phyloP scores from a whole-genome alignment of 2,329 filamentous ascomycete species.

The Monosporascus sp. region DNA sequence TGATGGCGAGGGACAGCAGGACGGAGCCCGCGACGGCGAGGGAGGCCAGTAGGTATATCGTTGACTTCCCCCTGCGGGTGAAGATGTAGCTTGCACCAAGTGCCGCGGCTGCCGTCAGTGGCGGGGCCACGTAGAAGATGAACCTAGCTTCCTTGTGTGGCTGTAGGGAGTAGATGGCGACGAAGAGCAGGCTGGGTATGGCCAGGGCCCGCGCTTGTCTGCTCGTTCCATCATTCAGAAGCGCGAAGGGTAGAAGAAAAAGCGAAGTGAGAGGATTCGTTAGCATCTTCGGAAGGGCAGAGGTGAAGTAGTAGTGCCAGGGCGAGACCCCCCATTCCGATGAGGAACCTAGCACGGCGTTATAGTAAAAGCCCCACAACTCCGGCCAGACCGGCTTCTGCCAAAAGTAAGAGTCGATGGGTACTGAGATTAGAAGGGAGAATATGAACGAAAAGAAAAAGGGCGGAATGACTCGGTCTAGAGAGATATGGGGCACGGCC shows the following conservation, averaged over 20 bases:
- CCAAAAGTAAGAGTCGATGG: slow-evolving; percentile 92
- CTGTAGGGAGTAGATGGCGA: slow-evolving; percentile 76
- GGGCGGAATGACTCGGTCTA: slow-evolving; percentile 50
- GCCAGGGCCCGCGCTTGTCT: slow-evolving; percentile 44
- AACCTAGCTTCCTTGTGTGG: slow-evolving; percentile 97
- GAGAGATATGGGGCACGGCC: slow-evolving; percentile 20
- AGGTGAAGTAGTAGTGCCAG: slow-evolving; percentile 80
- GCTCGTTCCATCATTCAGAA: slow-evolving; percentile 41
- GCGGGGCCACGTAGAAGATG: slow-evolving; percentile 80
- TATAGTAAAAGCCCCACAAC: slow-evolving; percentile 83
- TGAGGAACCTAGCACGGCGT: slow-evolving; percentile 77
- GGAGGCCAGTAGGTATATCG: slow-evolving; percentile 49
- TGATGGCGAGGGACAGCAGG: slow-evolving; percentile 52
- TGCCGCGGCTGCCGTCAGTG: slow-evolving; percentile 71
- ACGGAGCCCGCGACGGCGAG: slow-evolving; percentile 54
- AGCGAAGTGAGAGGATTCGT: slow-evolving; percentile 67
- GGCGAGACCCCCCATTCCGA: slow-evolving; percentile 84
- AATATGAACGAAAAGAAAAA: slow-evolving; percentile 60
- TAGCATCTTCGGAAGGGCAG: slow-evolving; percentile 74
- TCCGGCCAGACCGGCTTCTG: slow-evolving; percentile 85
- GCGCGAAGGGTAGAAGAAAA: slow-evolving; percentile 48
- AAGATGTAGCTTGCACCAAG: slow-evolving; percentile 68
- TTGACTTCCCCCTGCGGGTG: slow-evolving; percentile 56
- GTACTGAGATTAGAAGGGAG: slow-evolving; percentile 64
- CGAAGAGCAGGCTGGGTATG: slow-evolving; percentile 64